Conservation (phyloP, 257 asterid genomes). For the Nicotiana tomentosiformis region DNA sequence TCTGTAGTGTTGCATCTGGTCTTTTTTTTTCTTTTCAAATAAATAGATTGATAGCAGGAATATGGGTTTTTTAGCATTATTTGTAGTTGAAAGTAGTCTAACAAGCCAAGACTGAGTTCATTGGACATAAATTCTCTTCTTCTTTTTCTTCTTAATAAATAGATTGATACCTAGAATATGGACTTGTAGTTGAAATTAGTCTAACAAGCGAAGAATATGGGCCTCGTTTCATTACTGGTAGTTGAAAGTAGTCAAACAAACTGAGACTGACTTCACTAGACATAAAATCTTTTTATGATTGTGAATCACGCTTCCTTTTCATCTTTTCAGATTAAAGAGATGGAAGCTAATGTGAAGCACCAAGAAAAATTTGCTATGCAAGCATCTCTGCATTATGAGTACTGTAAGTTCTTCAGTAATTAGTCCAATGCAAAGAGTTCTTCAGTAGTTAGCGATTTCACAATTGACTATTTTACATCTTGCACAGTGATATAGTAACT, state of each 20-base stretch:
- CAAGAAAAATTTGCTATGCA: constrained; percentile 65
- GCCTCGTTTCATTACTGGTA: not conserved
- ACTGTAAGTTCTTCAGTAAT: constrained; percentile 43
- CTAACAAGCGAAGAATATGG: not conserved
- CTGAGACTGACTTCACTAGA: not conserved
- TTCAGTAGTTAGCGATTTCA: not conserved
- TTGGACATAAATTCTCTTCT: not conserved
- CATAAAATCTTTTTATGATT: constrained; percentile 10
- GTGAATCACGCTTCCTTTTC: constrained; percentile 6
- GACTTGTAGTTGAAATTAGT: not conserved
- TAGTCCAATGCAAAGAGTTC: constrained; percentile 20
- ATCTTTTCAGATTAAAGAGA: constrained; percentile 58
- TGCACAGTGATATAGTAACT: not conserved
- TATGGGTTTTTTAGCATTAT: not conserved
- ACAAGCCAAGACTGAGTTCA: not conserved
- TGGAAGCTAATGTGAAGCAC: constrained; percentile 67
- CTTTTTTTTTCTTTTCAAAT: not conserved
- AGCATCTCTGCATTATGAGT: constrained; percentile 41
- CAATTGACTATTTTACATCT: not conserved
- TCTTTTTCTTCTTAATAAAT: not conserved
- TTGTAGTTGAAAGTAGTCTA: not conserved
- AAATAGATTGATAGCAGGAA: not conserved
- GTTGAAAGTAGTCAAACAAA: not conserved
- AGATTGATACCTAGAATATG: not conserved
- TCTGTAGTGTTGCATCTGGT: not conserved